Conservation (phyloP, 768 basidiomycete genomes). For the Trametes punicea region DNA sequence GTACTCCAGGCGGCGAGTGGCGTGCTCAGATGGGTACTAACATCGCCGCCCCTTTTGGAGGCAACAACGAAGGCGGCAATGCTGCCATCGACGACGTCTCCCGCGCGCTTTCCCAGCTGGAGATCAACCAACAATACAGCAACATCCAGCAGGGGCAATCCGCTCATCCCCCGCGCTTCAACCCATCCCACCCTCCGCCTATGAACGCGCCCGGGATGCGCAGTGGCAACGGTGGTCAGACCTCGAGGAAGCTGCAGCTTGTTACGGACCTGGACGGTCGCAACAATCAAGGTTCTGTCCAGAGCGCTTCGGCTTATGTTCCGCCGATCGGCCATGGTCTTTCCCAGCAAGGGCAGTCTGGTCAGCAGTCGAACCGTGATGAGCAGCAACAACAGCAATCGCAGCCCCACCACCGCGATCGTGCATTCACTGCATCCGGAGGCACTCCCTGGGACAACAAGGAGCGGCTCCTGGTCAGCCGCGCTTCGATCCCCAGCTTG, state of each 20-base stretch:
- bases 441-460: conserved; percentile 61
- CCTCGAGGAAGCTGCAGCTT: conserved; percentile 49
- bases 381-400: conserved; percentile 35
- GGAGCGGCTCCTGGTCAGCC: conserved; percentile 52
- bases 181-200: conserved; percentile 45
- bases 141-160: conserved; percentile 45
- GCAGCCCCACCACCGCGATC: conserved; percentile 32
- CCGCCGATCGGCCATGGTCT: conserved; percentile 41
- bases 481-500: conserved; percentile 68
- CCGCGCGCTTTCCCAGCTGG: conserved; percentile 67
- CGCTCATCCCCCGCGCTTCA: conserved; percentile 69
- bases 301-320: conserved; percentile 48
- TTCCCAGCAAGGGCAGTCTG: conserved; percentile 31
- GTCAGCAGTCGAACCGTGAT: conserved; percentile 12
- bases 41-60: conserved; percentile 1
- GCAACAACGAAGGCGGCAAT: conserved; percentile 25
- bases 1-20: conserved; percentile 57
- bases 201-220: conserved; percentile 44
- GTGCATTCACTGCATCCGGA: conserved; percentile 36
- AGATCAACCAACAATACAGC: conserved; percentile 43
- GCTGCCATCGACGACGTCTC: conserved; percentile 70
- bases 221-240: conserved; percentile 36
- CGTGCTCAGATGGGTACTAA: conserved; percentile 38
- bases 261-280: conserved; percentile 65
- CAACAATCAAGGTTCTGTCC: conserved; percentile 50